Evolutionary conservation across 2,329 filamentous ascomycete species (phyloP), one percentile per base, ranked within the genome.

Genomic region (Blumeria graminis): DNA sequence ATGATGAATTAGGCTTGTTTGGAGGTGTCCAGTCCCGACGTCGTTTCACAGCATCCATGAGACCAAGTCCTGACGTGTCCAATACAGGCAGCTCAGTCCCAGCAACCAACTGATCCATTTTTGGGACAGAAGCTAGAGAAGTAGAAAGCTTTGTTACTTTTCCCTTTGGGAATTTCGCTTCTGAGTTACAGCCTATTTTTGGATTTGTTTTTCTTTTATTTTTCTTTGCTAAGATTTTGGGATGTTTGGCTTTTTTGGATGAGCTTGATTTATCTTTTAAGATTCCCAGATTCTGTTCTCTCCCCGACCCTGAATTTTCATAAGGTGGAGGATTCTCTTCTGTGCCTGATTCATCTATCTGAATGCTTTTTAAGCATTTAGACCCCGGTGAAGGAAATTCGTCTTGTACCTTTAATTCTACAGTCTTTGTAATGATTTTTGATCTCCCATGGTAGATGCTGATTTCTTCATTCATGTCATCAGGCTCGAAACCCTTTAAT

Each of bases 21-120:
- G 78, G 75, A 1, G 82, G 84, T 0, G 84, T 88, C 84, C 84
- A 88, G 57, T 81, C 74, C 13, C 69, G 63, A 58, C 78, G 73
- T 58, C 83, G 72, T 50, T 69, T 70, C 32, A 75, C 65, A 7
- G 82, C 83, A 50, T 62, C 61, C 4, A 58, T 58, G 14, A 68
- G 57, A 9, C 61, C 62, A 54, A 43, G 59, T 33, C 60, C 59
- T 9, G 58, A n/a, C 18, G 52, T 45, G 4, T 60, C 60, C 46
- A 34, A 33, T 54, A 39, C 11, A 55, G 39, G 50, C 58, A 43
- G 11, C 55, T 52, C 9, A 52, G 50, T 45, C 28, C 45, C 13
- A n/a, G 10, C 9, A 32, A 36, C 22, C 16, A 6, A 32, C n/a
- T 16, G 10, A 45, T 28, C 22, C 3, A n/a, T 9, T 39, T 56